Evolutionary conservation across 805 yeast genomes (phyloP).

Genomic region (Scheffersomyces spartinae): DNA sequence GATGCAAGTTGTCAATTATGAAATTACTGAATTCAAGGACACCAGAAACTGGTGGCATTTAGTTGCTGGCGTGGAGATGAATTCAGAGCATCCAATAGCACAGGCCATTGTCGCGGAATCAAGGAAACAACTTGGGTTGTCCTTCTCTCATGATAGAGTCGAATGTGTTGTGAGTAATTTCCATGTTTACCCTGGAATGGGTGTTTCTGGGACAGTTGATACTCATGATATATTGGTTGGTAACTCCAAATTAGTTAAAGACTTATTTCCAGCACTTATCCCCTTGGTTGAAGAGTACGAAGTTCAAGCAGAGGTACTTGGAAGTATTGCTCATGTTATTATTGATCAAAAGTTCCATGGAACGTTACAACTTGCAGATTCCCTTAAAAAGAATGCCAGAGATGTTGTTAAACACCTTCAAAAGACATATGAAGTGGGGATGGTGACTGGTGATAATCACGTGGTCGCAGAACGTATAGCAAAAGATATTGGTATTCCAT

Average conservation of each 20-base stretch:
- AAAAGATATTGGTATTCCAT: slow-evolving; percentile 50
- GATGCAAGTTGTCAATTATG: slow-evolving; percentile 35
- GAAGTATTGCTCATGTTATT: slow-evolving; percentile 34
- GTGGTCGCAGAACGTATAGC: slow-evolving; percentile 59
- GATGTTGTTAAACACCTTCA: slow-evolving; percentile 47
- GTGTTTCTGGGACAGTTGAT: slow-evolving; percentile 28
- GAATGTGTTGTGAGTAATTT: slow-evolving; percentile 19
- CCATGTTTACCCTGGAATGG: slow-evolving; percentile 31
- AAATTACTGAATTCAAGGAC: slow-evolving; percentile 5
- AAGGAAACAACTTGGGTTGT: slow-evolving; percentile 12
- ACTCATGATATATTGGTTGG: slow-evolving; percentile 40
- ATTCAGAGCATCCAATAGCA: slow-evolving; percentile 86
- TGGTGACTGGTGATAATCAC: slow-evolving; percentile 82
- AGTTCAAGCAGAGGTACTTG: slow-evolving; percentile 9
- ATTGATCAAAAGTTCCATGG: slow-evolving; percentile 55
- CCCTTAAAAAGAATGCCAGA: slow-evolving; percentile 52
- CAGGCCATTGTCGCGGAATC: slow-evolving; percentile 44
- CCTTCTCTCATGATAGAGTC: slow-evolving; percentile 22
- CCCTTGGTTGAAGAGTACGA: slow-evolving; percentile 21
- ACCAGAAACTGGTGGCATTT: slow-evolving; percentile 35
- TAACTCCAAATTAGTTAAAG: slow-evolving; percentile 30
- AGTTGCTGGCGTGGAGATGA: slow-evolving; percentile 48
- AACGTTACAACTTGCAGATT: slow-evolving; percentile 54
- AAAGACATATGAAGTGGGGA: slow-evolving; percentile 53
- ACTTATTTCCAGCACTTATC: too few species aligned